These are phyloP conservation scores for Rosa hybrid DNA, from an alignment of 331 rosid species.

Conservation along the genomic window DNA sequence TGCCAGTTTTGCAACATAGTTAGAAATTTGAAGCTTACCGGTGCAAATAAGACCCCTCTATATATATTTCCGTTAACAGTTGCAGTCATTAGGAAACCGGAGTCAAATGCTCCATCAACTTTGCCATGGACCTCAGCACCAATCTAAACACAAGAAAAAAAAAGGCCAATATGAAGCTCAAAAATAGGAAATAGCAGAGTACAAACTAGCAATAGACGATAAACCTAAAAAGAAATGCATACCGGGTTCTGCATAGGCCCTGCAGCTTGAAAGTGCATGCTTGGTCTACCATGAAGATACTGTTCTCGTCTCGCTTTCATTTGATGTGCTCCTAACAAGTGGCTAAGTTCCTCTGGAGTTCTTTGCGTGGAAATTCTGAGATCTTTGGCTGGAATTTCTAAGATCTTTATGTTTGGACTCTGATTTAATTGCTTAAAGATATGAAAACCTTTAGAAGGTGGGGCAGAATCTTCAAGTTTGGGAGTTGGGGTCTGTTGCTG, in stretches of 20 bases:
- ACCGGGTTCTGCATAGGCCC: constrained; percentile 51
- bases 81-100: constrained; percentile 84
- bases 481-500: constrained; percentile 62
- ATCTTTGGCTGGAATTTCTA: constrained; percentile 26
- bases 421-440: constrained; percentile 40
- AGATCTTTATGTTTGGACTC: constrained; percentile 37
- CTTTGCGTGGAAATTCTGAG: constrained; percentile 24
- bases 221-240: neutral
- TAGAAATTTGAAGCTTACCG: constrained; percentile 50
- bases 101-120: constrained; percentile 86
- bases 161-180: neutral
- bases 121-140: constrained; percentile 88
- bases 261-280: constrained; percentile 17
- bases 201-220: neutral
- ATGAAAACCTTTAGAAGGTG: constrained; percentile 52
- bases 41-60: constrained; percentile 86
- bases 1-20: neutral
- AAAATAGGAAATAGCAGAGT: neutral
- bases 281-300: constrained; percentile 28
- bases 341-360: constrained; percentile 31
- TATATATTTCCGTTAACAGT: constrained; percentile 65
- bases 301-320: constrained; percentile 44
- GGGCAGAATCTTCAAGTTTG: constrained; percentile 38
- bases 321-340: constrained; percentile 39
- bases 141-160: constrained; percentile 46